Base-by-base conservation (phyloP, 2,329 filamentous ascomycete genomes). In the Aspergillus ustus region DNA sequence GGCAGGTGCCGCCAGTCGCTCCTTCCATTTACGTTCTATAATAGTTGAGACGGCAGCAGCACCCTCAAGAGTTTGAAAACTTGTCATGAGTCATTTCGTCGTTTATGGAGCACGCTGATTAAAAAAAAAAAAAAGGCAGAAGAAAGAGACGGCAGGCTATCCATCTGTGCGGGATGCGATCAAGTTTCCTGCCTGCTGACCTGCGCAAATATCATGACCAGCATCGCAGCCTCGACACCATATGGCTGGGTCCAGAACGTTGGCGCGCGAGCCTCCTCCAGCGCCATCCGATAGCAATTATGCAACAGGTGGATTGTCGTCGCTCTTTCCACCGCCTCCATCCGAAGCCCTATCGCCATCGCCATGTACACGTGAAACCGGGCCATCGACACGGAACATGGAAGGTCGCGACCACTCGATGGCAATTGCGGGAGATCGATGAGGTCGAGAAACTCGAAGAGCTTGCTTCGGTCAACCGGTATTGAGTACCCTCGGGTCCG, bases 331-430 rank as follows among this genome's bases (percentile, higher is more conserved):
- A 60, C 57, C 17, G 9, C 11, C 28, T 64, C 59, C 46, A 66
- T 52, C 22, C 50, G 46, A 22, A 66, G 43, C 3, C 22, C 59
- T 28, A 63, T 45, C 7, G 63, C 63, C 63, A 64, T 64, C 0
- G 61, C 62, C 64, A 66, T 64, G 43, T 64, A 61, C 8, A 66
- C 62, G 2, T 64, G 64, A 20, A 64, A 66, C 8, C 57, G 58
- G 4, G 64, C 64, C 59, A 66, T 64, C 0, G 64, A 57, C 2
- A 45, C 40, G 1, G 53, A n/a, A 20, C 52, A 62, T 11, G 34
- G 2, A 13, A 17, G 17, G 11, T 31, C 7, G 1, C 29, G 44
- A 2, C 2, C 37, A 19, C 7, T n/a, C 40, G 28, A 22, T 3
- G 3, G 56, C 3, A 13, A 20, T 15, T 3, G 34, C 7, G 22